These are phyloP conservation scores for Delitschia confertaspora DNA, from an alignment of 495 filamentous ascomycete species.

Conservation along the genomic window DNA sequence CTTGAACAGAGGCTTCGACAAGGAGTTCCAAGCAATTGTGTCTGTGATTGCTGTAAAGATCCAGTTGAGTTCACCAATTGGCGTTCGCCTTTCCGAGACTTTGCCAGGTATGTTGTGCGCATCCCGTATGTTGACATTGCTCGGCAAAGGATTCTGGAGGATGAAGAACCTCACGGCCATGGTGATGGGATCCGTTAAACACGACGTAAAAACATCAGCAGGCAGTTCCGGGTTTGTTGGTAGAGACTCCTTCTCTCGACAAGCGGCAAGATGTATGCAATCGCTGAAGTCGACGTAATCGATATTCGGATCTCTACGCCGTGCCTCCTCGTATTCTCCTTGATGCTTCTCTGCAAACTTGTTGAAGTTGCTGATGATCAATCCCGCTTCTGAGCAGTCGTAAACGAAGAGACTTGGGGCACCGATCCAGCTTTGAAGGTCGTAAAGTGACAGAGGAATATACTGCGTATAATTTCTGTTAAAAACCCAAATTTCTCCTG, in stretches of 20 bases:
- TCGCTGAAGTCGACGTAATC: slow-evolving; percentile 60
- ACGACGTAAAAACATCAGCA: slow-evolving; percentile 92
- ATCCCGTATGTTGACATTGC: slow-evolving; percentile 63
- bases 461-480: slow-evolving; percentile 99
- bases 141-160: slow-evolving; percentile 78
- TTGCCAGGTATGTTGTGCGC: slow-evolving; percentile 75
- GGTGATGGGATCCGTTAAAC: slow-evolving; percentile 91
- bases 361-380: slow-evolving; percentile 90
- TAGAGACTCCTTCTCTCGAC: slow-evolving; percentile 77
- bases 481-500: slow-evolving; percentile 98
- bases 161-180: slow-evolving; percentile 94
- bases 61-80: slow-evolving; percentile 95
- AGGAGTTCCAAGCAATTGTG: slow-evolving; percentile 94
- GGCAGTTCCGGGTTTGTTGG: slow-evolving; percentile 95
- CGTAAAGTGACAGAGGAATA: slow-evolving; percentile 92
- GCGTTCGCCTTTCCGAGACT: slow-evolving; percentile 86
- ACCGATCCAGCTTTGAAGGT: slow-evolving; percentile 91
- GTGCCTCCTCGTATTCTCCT: slow-evolving; percentile 65
- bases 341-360: slow-evolving; percentile 91
- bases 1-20: slow-evolving; percentile 83
- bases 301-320: slow-evolving; percentile 62
- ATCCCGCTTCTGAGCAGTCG: slow-evolving; percentile 91
- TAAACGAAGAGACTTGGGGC: slow-evolving; percentile 95
- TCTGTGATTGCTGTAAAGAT: slow-evolving; percentile 99
- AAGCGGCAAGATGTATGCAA: slow-evolving; percentile 90